Evolutionary conservation across 2,329 filamentous ascomycete species (phyloP), one percentile per base, ranked within the genome.

Genomic region (Penicillium psychrosexuale): DNA sequence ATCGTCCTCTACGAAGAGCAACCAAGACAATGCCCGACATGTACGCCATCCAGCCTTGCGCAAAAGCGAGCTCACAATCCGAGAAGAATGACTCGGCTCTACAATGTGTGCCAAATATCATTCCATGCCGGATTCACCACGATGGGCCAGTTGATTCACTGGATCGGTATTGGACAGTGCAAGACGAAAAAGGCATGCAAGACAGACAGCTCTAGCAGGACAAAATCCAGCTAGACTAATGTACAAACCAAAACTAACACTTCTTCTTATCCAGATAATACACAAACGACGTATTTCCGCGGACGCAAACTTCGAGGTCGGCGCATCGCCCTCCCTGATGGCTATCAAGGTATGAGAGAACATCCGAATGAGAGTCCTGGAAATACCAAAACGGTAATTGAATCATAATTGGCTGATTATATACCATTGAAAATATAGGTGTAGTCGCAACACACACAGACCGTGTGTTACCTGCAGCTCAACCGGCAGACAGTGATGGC

Each of bases 81-180:
- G 59, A 62, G n/a, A 57, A 57, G 33, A 53, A 59, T 15, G 49
- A 60, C 4, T 57, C 64, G 33, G 57, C 55, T 5, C 56, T 60
- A 15, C 78, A 79, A 56, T 78, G 78, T 51, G 83, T 79, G 0
- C 83, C 87, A 4, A 87, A 96, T 66, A 76, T 96, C 19, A 80
- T 97, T 13, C 91, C 92, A 3, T 94, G 90, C 66, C 83, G 84
- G 51, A 84, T 97, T 67, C 82, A 92, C 65, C 87, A 95, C 72
- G 84, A 89, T 63, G 92, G 92, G 1, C 79, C 85, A 1, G 78
- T 93, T 51, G 82, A 85, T 47, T 78, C 84, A 1, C 77, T 82
- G 5, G 72, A 82, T 22, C 78, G 84, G 40, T 91, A 90, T 69
- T 97, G 91, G 91, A 79, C 76, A 0, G 72, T 68, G 30, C 69